These are phyloP conservation scores for Gastrodia elata DNA, from an alignment of 106 monocot genomes.

Conservation along the genomic window DNA sequence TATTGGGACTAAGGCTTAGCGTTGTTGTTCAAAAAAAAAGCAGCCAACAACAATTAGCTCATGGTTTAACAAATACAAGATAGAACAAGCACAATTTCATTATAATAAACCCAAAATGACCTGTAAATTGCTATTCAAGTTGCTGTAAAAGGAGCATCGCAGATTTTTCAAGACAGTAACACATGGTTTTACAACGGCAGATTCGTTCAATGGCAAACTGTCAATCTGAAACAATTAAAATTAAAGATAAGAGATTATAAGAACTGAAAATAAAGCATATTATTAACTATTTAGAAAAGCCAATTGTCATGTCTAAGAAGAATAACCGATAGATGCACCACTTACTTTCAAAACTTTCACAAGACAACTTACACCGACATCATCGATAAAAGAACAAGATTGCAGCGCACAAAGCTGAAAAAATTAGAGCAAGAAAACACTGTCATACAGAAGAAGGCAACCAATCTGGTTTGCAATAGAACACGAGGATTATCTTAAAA, in stretches of 20 bases:
- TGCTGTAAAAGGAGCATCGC: constrained; percentile 29
- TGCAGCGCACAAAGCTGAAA: constrained; percentile 33
- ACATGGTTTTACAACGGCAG: constrained; percentile 46
- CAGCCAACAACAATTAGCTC: too few relatives aligned
- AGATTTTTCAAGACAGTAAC: constrained; percentile 46
- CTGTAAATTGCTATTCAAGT: constrained; percentile 47
- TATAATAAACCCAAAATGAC: constrained; percentile 17
- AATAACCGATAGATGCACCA: not conserved
- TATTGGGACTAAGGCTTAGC: too few relatives aligned
- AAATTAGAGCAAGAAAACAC: not conserved
- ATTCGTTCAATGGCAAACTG: constrained; percentile 34
- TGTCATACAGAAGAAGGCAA: not conserved
- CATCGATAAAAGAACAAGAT: constrained; percentile 17
- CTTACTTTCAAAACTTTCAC: constrained; percentile 65
- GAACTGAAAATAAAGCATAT: constrained; percentile 3
- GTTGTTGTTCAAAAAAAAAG: not conserved
- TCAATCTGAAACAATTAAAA: constrained; percentile 46
- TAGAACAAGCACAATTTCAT: not conserved
- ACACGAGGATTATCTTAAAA: not conserved
- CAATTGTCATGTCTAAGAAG: not conserved
- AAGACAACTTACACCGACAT: constrained; percentile 21
- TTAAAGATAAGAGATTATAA: constrained; percentile 4
- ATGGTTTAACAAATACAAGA: not conserved
- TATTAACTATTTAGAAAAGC: not conserved
- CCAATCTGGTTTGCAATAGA: not conserved